Base-by-base conservation (phyloP, 2,329 filamentous ascomycete genomes). In the Ceratocystis ficicola region DNA sequence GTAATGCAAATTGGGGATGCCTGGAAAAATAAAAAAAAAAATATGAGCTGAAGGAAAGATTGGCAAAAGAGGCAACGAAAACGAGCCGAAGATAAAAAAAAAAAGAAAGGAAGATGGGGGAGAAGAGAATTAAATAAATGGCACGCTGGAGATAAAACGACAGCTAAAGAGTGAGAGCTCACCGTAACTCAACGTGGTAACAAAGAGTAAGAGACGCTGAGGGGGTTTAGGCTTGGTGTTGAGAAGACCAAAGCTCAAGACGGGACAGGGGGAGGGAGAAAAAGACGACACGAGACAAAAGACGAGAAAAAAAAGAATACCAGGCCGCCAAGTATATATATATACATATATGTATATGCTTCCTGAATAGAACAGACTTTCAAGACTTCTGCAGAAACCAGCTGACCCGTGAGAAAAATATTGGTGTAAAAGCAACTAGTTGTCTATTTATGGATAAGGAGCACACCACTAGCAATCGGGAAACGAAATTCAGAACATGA, bases 331-430 rank as follows among this genome's bases (percentile, higher is more conserved):
- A 25, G 28, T 64, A 20, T 5, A 30, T 20, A 20, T 28, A 20
- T 25, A 62, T 55, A 2, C 22, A 25, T 25, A 25, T 25, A 25
- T 25, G 2, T 36, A 28, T 52, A 52, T 52, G 48, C 48, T 52
- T 52, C 5, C 20, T 52, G 8, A 25, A 17, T 25, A 52, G 20
- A 52, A 52, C 48, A 15, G 32, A 36, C 32, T 36, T 12, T 3
- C 32, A 52, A 67, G 48, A 32, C 84, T 89, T 85, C 86, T 89
- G 87, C 87, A 90, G 87, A 83, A 83, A 79, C 86, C 86, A 82
- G 86, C 87, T 89, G 87, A 86, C 85, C 85, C 87, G 84, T 87
- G 87, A 87, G 48, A 1, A 52, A 25, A 52, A 25, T 52, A 20
- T 52, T 52, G 20, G 8, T 52, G 20, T 52, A 52, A 52, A 17